These are phyloP conservation scores for Cutaneotrichosporon sp. DNA, from an alignment of 1,284 basidiomycete species.

Conservation along the genomic window DNA sequence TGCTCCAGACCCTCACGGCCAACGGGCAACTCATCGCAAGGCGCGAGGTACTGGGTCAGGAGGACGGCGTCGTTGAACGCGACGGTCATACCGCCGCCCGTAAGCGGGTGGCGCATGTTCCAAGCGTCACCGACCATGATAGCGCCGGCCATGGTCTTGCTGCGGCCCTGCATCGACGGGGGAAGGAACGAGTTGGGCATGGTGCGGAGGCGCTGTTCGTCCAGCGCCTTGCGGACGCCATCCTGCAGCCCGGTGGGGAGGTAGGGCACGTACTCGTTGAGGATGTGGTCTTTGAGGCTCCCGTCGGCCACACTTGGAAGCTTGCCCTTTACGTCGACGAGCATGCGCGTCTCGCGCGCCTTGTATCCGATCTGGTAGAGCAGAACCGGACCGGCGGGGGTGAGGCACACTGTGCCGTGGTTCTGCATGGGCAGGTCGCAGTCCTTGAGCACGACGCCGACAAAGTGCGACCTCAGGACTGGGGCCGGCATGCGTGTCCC, in stretches of 20 bases:
- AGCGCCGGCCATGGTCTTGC: conserved; percentile 61
- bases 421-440: conserved; percentile 73
- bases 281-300: conserved; percentile 70
- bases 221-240: conserved; percentile 64
- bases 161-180: conserved; percentile 70
- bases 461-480: conserved; percentile 70
- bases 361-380: conserved; percentile 75
- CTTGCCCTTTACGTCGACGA: conserved; percentile 86
- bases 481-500: conserved; percentile 54
- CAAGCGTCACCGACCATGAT: conserved; percentile 92
- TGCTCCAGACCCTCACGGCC: conserved; percentile 55
- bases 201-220: conserved; percentile 70
- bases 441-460: conserved; percentile 75
- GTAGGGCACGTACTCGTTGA: conserved; percentile 70
- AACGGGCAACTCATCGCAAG: conserved; percentile 32
- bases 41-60: conserved; percentile 64
- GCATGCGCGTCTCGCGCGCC: conserved; percentile 75
- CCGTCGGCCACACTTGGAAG: conserved; percentile 67
- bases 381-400: conserved; percentile 75
- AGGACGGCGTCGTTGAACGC: conserved; percentile 80
- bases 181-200: conserved; percentile 98
- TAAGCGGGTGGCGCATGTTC: conserved; percentile 99
- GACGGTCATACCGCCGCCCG: conserved; percentile 95
- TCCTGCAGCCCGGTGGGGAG: conserved; percentile 69
- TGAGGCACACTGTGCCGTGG: conserved; percentile 81